Evolutionary conservation across 2,329 filamentous ascomycete species (phyloP).

Genomic region (Raffaelea albimanens): DNA sequence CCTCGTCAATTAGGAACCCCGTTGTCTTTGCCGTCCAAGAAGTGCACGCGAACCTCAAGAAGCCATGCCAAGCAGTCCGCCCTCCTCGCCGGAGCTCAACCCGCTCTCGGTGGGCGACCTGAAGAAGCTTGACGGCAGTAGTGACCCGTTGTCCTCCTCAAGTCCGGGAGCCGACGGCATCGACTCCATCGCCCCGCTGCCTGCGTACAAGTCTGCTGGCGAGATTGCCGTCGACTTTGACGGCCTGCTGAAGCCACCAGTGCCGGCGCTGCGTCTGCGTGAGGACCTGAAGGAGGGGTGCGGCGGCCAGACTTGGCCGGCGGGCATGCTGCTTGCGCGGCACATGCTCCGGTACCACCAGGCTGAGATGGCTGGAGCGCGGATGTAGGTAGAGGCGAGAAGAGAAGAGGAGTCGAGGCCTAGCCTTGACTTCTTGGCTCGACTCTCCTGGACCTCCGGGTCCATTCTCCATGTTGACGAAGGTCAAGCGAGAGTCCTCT

Average conservation of each 20-base stretch:
- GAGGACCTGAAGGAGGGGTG: conserved; percentile 84
- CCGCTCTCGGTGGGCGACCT: conserved; percentile 34
- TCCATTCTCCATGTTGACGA: no score
- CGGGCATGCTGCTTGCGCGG: conserved; percentile 77
- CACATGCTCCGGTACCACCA: conserved; percentile 72
- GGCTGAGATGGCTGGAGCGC: conserved; percentile 51
- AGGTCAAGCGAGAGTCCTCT: no score
- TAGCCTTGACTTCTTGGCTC: no score
- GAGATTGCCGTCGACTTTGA: conserved; percentile 55
- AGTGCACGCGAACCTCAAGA: no score
- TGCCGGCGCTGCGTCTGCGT: conserved; percentile 61
- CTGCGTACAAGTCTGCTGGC: conserved; percentile 45
- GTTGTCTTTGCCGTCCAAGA: no score
- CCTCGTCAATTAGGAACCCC: no score
- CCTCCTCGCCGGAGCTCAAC: conserved; percentile 39
- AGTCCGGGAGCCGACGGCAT: conserved; percentile 12
- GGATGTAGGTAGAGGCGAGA: conserved; percentile 52
- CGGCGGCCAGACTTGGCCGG: conserved; percentile 90
- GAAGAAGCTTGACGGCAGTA: conserved; percentile 13
- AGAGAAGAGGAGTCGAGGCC: neutral
- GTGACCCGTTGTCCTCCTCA: no score
- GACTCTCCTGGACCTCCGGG: no score
- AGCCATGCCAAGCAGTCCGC: conserved; percentile 9
- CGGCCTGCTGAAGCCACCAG: conserved; percentile 46
- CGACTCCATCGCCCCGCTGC: conserved; percentile 49